phyloP scores from a whole-genome alignment of 148 eudicot species.

The Cornus florida region DNA sequence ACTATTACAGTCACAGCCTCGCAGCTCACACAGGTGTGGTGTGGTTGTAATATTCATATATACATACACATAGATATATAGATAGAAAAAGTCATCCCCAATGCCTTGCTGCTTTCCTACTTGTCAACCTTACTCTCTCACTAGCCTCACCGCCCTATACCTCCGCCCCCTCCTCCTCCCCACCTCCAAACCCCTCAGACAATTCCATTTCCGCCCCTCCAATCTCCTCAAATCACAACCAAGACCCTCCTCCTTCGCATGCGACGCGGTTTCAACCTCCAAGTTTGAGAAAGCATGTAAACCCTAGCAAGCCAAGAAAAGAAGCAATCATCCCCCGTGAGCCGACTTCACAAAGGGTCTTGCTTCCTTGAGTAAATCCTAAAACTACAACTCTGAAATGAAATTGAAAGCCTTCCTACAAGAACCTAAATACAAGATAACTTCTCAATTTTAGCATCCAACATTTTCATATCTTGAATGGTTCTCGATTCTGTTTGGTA shows the following conservation, averaged over 20 bases:
- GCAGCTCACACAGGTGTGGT: too few species aligned
- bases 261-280: constrained; percentile 5
- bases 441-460: too few species aligned
- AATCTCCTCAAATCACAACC: constrained; percentile 1
- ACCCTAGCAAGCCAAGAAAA: too few species aligned
- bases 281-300: too few species aligned
- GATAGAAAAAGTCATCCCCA: not conserved
- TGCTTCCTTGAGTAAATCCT: not conserved
- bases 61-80: not conserved
- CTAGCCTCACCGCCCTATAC: constrained; percentile 13
- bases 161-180: constrained; percentile 14
- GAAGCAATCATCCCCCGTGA: too few species aligned
- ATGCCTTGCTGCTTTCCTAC: constrained; percentile 49
- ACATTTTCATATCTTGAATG: not conserved
- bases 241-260: constrained; percentile 22
- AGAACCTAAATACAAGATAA: too few species aligned
- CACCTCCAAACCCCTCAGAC: constrained; percentile 10
- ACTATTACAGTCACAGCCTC: not conserved
- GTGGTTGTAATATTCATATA: too few species aligned
- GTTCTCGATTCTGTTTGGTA: too few species aligned
- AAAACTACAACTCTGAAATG: too few species aligned
- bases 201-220: constrained; percentile 19
- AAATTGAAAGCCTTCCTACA: too few species aligned
- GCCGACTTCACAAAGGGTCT: not conserved
- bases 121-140: constrained; percentile 32